Evolutionary conservation across 768 basidiomycete species (phyloP), one percentile per base, ranked within the genome.

Genomic region (Trametes coccinea): DNA sequence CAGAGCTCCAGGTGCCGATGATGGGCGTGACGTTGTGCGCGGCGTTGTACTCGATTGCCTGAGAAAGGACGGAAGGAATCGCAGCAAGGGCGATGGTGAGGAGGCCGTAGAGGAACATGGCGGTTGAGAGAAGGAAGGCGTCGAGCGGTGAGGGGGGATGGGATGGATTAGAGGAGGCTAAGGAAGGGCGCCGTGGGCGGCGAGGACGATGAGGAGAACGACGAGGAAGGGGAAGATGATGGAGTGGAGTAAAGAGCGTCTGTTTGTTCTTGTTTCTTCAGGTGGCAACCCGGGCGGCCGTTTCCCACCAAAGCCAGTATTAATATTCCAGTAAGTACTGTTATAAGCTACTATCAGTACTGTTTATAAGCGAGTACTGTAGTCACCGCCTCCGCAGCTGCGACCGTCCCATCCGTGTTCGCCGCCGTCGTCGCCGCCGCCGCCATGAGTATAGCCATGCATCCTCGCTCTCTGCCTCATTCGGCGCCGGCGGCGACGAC

Each of bases 1-100:
- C 93, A 40, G 92, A 88, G 51, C 82, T 82, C 96, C 96, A 98
- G 10, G 94, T 95, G 0, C 96, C 96, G 33, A 70, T 64, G 53
- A 98, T 76, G 56, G 76, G 50, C 0, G 93, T 93, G 3, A 83
- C 78, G 72, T 95, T 95, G 73, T 89, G 86, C 0, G 56, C 68
- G 1, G 69, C 0, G 69, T 82, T 72, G 69, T 76, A 85, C 0
- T 65, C 59, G 60, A 83, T 82, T 47, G 69, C 63, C 68, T 79
- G 79, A 22, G 67, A 71, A 40, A 75, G 53, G 34, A 69, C 75
- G 61, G 73, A 67, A 8, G 73, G 34, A 9, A 65, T 48, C 17
- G 73, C 72, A 31, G 76, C 63, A 30, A 71, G 56, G 10, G 62
- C 62, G 53, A 70, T 52, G 31, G 76, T 61, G 54, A 75, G 62